Conservation (phyloP, 768 basidiomycete genomes). For the Agaricus blazei region DNA sequence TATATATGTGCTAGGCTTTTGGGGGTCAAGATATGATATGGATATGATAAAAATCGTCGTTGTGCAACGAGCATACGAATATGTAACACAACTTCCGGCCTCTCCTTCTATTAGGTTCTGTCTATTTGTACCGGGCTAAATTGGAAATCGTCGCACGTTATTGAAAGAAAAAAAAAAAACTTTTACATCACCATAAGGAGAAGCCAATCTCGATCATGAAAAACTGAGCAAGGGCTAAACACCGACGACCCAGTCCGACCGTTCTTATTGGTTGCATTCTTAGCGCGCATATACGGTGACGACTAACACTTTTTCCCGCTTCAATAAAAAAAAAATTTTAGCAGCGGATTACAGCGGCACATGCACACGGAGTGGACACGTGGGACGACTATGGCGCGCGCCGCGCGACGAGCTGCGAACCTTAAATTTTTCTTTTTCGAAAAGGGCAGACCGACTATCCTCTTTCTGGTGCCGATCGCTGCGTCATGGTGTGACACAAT, state of each 20-base stretch:
- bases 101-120: not conserved
- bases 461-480: no score
- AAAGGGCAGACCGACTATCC: no score
- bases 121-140: slow-evolving; percentile 1
- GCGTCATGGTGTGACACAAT: no score
- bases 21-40: no score
- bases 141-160: slow-evolving; percentile 9
- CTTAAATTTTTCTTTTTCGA: no score
- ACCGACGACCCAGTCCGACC: slow-evolving; percentile 1
- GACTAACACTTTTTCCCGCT: no score
- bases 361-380: not conserved
- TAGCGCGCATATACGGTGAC: no score
- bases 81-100: no score
- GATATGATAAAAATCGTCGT: no score
- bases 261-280: not conserved
- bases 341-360: not conserved
- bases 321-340: not conserved
- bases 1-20: no score
- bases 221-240: not conserved
- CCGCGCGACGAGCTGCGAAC: no score
- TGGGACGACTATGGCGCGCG: not conserved
- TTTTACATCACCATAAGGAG: not conserved
- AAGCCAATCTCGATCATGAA: slow-evolving; percentile 5
- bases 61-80: no score
- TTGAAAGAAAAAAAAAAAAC: not conserved